phyloP scores from a whole-genome alignment of 176 grass and related monocot species.

The Tuctoria greenei region DNA sequence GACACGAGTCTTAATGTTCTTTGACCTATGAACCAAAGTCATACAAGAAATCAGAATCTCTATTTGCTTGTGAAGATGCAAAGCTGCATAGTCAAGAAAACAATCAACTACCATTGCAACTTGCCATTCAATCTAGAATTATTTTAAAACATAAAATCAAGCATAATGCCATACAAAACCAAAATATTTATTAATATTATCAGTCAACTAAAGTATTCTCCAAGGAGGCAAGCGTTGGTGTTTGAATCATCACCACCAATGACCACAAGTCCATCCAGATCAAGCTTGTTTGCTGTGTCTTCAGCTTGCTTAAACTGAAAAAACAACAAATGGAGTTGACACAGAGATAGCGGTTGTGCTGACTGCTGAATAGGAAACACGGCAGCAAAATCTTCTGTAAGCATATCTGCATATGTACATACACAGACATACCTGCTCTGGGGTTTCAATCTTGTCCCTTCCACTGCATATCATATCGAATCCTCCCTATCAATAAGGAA shows the following conservation, averaged over 20 bases:
- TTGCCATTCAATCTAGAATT: too few species aligned
- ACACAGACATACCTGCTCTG: conserved; percentile 67
- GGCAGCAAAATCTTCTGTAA: too few species aligned
- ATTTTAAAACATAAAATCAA: too few species aligned
- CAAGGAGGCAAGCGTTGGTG: conserved; percentile 95
- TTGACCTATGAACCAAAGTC: conserved; percentile 41
- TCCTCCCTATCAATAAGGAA: conserved; percentile 60
- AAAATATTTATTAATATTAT: background rate
- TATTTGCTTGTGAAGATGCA: too few species aligned
- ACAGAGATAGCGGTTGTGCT: too few species aligned
- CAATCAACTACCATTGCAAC: too few species aligned
- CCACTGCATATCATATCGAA: conserved; percentile 99
- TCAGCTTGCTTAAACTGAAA: conserved; percentile 96
- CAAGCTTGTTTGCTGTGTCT: conserved; percentile 72
- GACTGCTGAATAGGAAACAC: too few species aligned
- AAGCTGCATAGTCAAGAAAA: too few species aligned
- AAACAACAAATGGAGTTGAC: conserved; percentile 12
- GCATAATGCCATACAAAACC: too few species aligned
- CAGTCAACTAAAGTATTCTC: conserved; percentile 74
- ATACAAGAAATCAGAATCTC: too few species aligned
- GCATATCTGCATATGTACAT: too few species aligned
- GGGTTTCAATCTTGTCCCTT: conserved; percentile 99
- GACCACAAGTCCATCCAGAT: conserved; percentile 94
- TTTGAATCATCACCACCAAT: conserved; percentile 99
- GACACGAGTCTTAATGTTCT: conserved; percentile 79